Conservation (phyloP, 495 filamentous ascomycete species). For the Penicillium longicatenatum region DNA sequence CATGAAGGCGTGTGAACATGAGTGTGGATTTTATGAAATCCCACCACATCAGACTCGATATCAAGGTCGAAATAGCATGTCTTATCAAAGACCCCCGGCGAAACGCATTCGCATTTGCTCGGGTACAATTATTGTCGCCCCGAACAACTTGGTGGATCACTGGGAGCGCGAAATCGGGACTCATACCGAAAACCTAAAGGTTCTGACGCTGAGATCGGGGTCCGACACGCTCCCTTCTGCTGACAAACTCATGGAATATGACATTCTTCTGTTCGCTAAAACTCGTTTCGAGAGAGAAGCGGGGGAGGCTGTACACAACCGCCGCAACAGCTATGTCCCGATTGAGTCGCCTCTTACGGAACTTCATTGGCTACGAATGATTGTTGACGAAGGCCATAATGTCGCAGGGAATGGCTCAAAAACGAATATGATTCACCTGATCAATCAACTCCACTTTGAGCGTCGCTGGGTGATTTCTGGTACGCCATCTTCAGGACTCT, state of each 20-base stretch:
- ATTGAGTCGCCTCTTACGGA: conserved; percentile 62
- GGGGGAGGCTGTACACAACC: conserved; percentile 35
- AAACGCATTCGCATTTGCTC: conserved; percentile 63
- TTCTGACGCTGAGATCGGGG: conserved; percentile 57
- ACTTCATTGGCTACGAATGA: conserved; percentile 81
- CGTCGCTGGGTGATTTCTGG: conserved; percentile 89
- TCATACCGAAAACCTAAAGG: conserved; percentile 68
- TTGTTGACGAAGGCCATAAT: conserved; percentile 90
- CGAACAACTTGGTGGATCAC: conserved; percentile 54
- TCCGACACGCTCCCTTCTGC: conserved; percentile 60
- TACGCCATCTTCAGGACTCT: conserved; percentile 80
- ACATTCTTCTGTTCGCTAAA: conserved; percentile 78
- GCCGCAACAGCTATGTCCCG: conserved; percentile 33
- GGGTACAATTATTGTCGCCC: conserved; percentile 60
- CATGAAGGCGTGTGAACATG: conserved; percentile 54
- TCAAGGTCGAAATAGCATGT: conserved; percentile 45
- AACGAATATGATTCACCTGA: conserved; percentile 65
- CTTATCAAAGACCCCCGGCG: conserved; percentile 36
- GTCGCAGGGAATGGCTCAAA: conserved; percentile 62
- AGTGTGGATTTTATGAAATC: conserved; percentile 57
- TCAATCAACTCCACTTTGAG: conserved; percentile 68
- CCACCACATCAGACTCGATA: conserved; percentile 48
- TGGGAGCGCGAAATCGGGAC: conserved; percentile 63
- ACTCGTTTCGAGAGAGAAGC: conserved; percentile 68
- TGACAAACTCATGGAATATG: conserved; percentile 64